Percentiles rank a stretch among this genome's conserved stretches.
These are phyloP conservation scores for Blumeriella jaapii DNA, from an alignment of 2,329 filamentous ascomycete genomes.

Conservation along the genomic window DNA sequence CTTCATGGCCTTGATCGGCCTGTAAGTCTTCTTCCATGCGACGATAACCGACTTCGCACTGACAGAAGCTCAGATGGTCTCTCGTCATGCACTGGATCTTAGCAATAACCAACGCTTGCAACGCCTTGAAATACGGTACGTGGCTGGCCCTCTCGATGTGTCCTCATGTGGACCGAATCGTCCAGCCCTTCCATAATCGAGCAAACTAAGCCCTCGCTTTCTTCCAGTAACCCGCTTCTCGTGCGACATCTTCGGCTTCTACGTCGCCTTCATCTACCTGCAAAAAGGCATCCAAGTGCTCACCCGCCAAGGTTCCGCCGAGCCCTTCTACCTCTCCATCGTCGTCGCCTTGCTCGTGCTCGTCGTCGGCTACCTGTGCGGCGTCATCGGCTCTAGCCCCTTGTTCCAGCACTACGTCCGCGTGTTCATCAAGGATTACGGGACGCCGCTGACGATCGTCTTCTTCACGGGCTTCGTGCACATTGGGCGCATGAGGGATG, in stretches of 20 bases:
- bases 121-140: slow-evolving; percentile 75
- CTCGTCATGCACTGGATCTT: slow-evolving; percentile 76
- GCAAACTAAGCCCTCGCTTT: too few relatives aligned
- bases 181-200: too few relatives aligned
- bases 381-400: slow-evolving; percentile 55
- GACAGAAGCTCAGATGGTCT: slow-evolving; percentile 49
- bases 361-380: slow-evolving; percentile 63
- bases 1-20: slow-evolving; percentile 87
- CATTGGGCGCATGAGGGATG: slow-evolving; percentile 66
- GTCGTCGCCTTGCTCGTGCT: slow-evolving; percentile 68
- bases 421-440: slow-evolving; percentile 82
- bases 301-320: slow-evolving; percentile 54
- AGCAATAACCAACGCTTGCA: slow-evolving; percentile 76
- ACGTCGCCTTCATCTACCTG: slow-evolving; percentile 83
- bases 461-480: slow-evolving; percentile 89
- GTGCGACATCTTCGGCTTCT: slow-evolving; percentile 90
- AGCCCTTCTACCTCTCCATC: slow-evolving; percentile 68
- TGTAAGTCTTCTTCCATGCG: slow-evolving; percentile 30
- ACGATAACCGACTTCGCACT: neutral
- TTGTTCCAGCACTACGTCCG: slow-evolving; percentile 66
- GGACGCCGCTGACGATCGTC: slow-evolving; percentile 68
- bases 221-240: slow-evolving; percentile 87
- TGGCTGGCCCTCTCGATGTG: too few relatives aligned
- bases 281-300: slow-evolving; percentile 86
- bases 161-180: too few relatives aligned